These are phyloP conservation scores for Amanita rubescens DNA, from an alignment of 768 basidiomycete genomes.

Conservation along the genomic window DNA sequence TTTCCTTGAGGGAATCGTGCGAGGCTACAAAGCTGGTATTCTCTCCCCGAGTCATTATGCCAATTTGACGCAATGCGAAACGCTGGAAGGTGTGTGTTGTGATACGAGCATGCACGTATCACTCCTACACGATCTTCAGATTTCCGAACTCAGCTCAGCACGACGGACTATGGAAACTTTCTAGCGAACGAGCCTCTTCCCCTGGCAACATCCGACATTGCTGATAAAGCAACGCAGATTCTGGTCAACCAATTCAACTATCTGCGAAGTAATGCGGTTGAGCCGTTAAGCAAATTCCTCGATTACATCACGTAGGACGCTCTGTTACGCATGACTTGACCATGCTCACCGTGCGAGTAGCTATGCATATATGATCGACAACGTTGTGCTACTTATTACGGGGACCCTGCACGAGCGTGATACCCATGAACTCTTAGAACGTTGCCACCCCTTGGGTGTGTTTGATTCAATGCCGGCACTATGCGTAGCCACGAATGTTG, in stretches of 20 bases:
- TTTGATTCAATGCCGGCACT: conserved; percentile 99
- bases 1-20: conserved; percentile 73
- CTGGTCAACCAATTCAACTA: conserved; percentile 98
- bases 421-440: conserved; percentile 91
- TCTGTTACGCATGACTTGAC: not conserved
- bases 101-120: not conserved
- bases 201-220: conserved; percentile 88
- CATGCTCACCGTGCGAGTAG: conserved; percentile 31
- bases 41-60: conserved; percentile 85
- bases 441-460: conserved; percentile 94
- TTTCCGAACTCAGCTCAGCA: conserved; percentile 88
- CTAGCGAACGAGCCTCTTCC: conserved; percentile 94
- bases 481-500: conserved; percentile 98
- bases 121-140: conserved; percentile 39
- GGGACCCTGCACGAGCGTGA: conserved; percentile 96
- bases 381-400: conserved; percentile 94
- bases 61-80: conserved; percentile 96
- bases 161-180: conserved; percentile 98
- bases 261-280: conserved; percentile 82
- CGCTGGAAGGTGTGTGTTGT: conserved; percentile 69
- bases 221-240: conserved; percentile 93
- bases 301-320: conserved; percentile 92
- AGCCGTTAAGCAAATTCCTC: conserved; percentile 85
- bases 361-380: conserved; percentile 99
- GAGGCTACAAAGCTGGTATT: conserved; percentile 93